Base-by-base conservation (phyloP, 1,284 basidiomycete species). In the Fomitopsis palustris region DNA sequence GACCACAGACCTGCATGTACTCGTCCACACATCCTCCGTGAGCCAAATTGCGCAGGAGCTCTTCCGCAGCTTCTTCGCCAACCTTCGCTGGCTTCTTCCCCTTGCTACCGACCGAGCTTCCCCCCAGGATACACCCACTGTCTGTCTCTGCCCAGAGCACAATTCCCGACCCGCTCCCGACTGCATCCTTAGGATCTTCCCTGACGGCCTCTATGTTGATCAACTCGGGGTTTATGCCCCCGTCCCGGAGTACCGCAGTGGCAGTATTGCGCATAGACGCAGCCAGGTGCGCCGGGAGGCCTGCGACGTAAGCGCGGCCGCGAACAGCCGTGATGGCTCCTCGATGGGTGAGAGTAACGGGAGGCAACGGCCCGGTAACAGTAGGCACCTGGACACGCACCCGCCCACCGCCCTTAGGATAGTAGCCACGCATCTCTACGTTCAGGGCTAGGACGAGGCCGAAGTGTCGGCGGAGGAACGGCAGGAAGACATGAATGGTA, bases 21-120 rank as follows among this genome's bases (percentile, higher is more conserved):
- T 88, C 87, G 61, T 91, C 89, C 2, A 90, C 84, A 62, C 86
- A 88, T 25, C 86, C 88, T 7, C 78, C 86, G 33, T 81, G 77
- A 7, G 77, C 70, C 54, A 90, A 65, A 51, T 83, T 87, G 58
- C 73, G 74, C 41, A 82, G 61, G 4, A 90, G 69, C 63, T 85
- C 81, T 10, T 73, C 66, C 3, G 84, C 88, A 29, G 89, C 88
- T 57, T 80, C 78, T 39, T 77, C 72, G 7, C 86, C 88, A 10
- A 88, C 80, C 2, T 66, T 62, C 41, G 70, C 70, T 0, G 84
- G 75, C 17, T 75, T 68, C 51, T 74, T 70, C 17, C 76, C 75
- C 64, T 82, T 85, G 31, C 68, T 70, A 4, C 87, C 86, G 25
- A 88, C 73, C 2, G 85, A 82, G 62, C 83, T 86, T 2, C 86